Evolutionary conservation across 2,329 filamentous ascomycete species (phyloP), one percentile per base, ranked within the genome.

Genomic region (Pezicula rhizophila): DNA sequence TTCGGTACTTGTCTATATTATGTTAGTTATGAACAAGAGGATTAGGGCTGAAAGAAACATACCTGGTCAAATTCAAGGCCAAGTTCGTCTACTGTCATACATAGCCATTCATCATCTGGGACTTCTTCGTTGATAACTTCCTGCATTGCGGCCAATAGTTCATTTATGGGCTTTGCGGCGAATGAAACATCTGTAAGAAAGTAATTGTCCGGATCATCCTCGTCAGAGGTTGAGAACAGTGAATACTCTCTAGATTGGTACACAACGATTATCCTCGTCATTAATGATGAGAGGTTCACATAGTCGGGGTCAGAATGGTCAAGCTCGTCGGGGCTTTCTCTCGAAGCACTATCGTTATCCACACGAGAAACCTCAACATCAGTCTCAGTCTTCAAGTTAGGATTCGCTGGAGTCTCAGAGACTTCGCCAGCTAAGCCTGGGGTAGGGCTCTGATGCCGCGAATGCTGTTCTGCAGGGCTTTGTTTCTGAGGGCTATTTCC

Each of bases 51-150:
- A 17, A 43, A 20, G 17, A 46, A 14, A 65, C 74, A 66, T 64
- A 81, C 79, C 69, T 84, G 80, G 57, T 70, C 73, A 57, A 82
- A 65, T 57, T 76, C 71, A 48, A 84, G 67, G 55, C 73, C 76
- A 49, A 84, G 64, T 12, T 71, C 68, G 35, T 78, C 73, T 52
- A 84, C 70, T 49, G 73, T 68, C 48, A 84, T 66, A 45, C 75
- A 70, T 49, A 84, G 65, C 55, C 82, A 76, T 55, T 82, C 76
- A 44, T 79, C 75, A 45, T 77, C 70, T 28, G 70, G 67, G 40
- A 86, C 67, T 56, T 75, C 73, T 14, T 78, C 73, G 50, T 71
- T 71, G 52, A 83, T 71, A 34, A 82, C 69, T 47, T 68, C 60
- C 57, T 79, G 72, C 61, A 78, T 78, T 52, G 74, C 73, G 56